Base-by-base conservation (phyloP, 2,329 filamentous ascomycete species). In the Venturia effusa region DNA sequence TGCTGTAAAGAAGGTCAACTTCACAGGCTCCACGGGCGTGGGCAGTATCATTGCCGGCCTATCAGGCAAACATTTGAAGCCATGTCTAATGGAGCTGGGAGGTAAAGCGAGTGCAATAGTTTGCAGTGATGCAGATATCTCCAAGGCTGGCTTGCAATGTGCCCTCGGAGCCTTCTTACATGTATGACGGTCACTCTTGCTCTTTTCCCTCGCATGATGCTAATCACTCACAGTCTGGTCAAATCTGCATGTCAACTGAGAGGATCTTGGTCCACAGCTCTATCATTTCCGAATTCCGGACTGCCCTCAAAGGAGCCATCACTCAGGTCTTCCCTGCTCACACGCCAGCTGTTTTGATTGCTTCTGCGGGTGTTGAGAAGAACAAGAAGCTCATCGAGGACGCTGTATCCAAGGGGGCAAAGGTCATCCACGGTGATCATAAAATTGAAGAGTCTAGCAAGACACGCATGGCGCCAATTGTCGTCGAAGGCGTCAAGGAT, bases 61-160 rank as follows among this genome's bases (percentile, higher is more conserved):
- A 64, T 75, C 76, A 6, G 73, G 74, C 22, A 75, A 70, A 0
- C 77, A 78, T 61, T 68, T 79, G 7, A 79, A 79, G 69, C 70
- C 73, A 19, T 73, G 78, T 5, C 76, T 74, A 0, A 72, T 79
- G 17, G 77, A 79, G 65, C 71, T 78, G 1, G 77, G 77, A n/a
- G 78, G 78, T n/a, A 79, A 80, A 66, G 74, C 71, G 10, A 77
- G 77, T 0, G 73, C 74, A 1, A 69, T 79, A 5, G 71, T 79
- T 4, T 79, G 79, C 63, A 74, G 77, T 32, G 78, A 79, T 67
- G 70, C 69, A 15, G 73, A 79, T 66, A 68, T 80, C 7, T 75
- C 78, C 4, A 76, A 78, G 27, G 75, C 75, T 1, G 72, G 74
- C 7, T 69, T 70, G 11, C 71, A 71, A 72, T 72, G 68, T n/a